These are phyloP conservation scores for Hypericum perforatum DNA, from an alignment of 345 rosid genomes.

Conservation along the genomic window DNA sequence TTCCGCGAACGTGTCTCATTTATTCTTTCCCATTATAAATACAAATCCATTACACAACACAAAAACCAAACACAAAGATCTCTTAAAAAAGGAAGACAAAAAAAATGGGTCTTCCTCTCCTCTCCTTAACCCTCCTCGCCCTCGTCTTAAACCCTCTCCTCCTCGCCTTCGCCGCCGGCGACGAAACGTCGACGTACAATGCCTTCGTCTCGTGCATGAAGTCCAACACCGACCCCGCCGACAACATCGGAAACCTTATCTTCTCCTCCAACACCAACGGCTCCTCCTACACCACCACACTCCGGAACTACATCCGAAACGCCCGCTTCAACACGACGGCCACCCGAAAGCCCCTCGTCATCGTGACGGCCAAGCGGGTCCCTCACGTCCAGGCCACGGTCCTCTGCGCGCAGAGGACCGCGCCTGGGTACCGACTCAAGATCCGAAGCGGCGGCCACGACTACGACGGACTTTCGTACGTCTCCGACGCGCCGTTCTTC, in stretches of 20 bases:
- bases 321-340: conserved; percentile 41
- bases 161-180: conserved; percentile 9
- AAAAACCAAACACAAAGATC: no score
- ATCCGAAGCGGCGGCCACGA: conserved; percentile 62
- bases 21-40: no score
- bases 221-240: conserved; percentile 17
- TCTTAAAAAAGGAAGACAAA: no score
- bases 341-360: conserved; percentile 37
- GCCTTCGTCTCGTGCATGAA: conserved; percentile 35
- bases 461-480: conserved; percentile 45
- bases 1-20: no score
- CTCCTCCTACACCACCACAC: conserved; percentile 31
- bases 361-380: conserved; percentile 40
- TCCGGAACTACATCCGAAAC: conserved; percentile 47
- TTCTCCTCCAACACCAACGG: conserved; percentile 19
- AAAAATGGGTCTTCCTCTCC: no score
- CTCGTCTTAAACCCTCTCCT: conserved; percentile 15
- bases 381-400: conserved; percentile 50
- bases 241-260: conserved; percentile 26
- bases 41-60: no score
- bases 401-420: conserved; percentile 30
- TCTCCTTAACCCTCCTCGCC: no score
- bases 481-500: conserved; percentile 39
- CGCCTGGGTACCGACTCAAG: conserved; percentile 27
- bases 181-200: conserved; percentile 20